Conservation (phyloP, 164 flowering plant species). For the Hamamelis virginiana region DNA sequence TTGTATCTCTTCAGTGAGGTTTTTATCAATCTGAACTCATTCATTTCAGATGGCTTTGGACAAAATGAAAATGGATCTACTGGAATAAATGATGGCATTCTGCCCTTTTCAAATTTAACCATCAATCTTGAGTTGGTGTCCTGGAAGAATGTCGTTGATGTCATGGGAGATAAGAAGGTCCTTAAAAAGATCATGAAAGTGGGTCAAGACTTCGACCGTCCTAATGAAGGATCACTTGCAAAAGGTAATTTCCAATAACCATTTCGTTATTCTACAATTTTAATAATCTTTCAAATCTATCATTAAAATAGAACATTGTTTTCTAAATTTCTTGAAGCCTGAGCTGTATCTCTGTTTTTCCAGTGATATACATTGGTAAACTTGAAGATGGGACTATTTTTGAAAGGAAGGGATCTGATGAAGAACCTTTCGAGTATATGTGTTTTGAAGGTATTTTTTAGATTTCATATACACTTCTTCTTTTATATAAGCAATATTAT, state of each 20-base stretch:
- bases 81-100: conserved; percentile 12
- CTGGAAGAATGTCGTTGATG: conserved; percentile 45
- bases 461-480: background rate
- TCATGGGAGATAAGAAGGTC: conserved; percentile 41
- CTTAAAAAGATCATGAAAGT: conserved; percentile 36
- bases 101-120: conserved; percentile 24
- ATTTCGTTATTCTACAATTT: background rate
- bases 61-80: conserved; percentile 13
- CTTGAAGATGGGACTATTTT: conserved; percentile 44
- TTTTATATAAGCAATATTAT: background rate
- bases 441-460: conserved; percentile 30
- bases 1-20: background rate
- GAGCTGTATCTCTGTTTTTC: background rate
- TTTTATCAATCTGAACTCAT: background rate
- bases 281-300: no score
- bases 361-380: conserved; percentile 39
- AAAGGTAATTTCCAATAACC: conserved; percentile 25
- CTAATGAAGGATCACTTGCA: conserved; percentile 50
- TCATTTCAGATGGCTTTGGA: conserved; percentile 28
- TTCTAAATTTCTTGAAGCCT: background rate
- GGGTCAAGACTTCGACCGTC: conserved; percentile 45
- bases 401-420: conserved; percentile 42
- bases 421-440: conserved; percentile 40
- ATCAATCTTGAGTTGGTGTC: conserved; percentile 46
- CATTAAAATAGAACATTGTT: no score